Conservation (phyloP, 805 yeast species). For the Barnettozyma californica region DNA sequence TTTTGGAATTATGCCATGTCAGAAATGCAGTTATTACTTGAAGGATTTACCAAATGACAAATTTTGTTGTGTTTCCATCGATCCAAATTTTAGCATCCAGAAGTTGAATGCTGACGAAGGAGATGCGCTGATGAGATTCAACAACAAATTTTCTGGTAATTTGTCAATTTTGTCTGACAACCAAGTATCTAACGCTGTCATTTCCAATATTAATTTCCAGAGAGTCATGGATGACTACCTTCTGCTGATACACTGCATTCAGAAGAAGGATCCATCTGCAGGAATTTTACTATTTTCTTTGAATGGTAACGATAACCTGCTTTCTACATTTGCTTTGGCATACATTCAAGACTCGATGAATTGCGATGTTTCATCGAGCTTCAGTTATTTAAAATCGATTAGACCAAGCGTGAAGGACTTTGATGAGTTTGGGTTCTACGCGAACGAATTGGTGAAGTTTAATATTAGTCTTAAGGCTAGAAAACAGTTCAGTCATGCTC, state of each 20-base stretch:
- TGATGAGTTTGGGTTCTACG: conserved; percentile 20
- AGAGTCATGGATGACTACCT: conserved; percentile 22
- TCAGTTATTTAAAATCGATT: conserved; percentile 21
- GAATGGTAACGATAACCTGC: conserved; percentile 26
- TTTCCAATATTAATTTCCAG: conserved; percentile 23
- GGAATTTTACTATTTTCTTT: conserved; percentile 24
- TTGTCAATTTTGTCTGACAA: conserved; percentile 17
- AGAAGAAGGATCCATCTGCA: conserved; percentile 21
- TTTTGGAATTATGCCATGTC: conserved; percentile 32
- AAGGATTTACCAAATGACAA: conserved; percentile 24
- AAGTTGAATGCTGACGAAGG: conserved; percentile 25
- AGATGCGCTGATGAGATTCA: conserved; percentile 23
- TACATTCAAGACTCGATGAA: conserved; percentile 21
- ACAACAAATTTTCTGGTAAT: conserved; percentile 22
- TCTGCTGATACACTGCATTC: conserved; percentile 15
- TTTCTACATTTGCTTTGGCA: conserved; percentile 20
- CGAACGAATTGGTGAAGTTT: conserved; percentile 21
- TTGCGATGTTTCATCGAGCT: conserved; percentile 21
- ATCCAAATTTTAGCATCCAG: conserved; percentile 30
- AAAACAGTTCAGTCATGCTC: conserved; percentile 15
- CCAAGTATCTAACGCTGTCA: conserved; percentile 20
- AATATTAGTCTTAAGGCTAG: conserved; percentile 16
- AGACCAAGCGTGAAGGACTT: conserved; percentile 24
- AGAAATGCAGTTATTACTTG: conserved; percentile 27
- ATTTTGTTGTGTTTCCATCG: conserved; percentile 28